phyloP scores from a whole-genome alignment of 306 rosid genomes.

The Malus domestica region ASM211411v1 NC_041795.1:30031501-30032000 shows the following conservation, averaged over 20 bases:
- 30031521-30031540: too few species aligned
- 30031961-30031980: slow-evolving; percentile 11
- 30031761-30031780: background rate
- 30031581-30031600: too few species aligned
- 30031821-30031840: background rate
- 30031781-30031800: background rate
- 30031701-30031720: background rate
- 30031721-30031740: background rate
- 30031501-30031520: too few species aligned
- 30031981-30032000: slow-evolving; percentile 12
- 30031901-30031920: background rate
- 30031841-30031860: background rate
- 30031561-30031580: background rate
- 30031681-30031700: too few species aligned
- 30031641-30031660: background rate
- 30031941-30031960: background rate
- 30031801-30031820: background rate
- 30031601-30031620: background rate
- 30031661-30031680: too few species aligned
- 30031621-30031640: background rate
- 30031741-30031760: background rate
- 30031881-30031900: background rate
- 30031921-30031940: background rate
- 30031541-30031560: too few species aligned
- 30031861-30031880: background rate